Percentiles rank a stretch among this genome's conserved stretches.
Evolutionary conservation across 805 yeast species (phyloP).

Genomic region (Wickerhamomyces bisporus): DNA sequence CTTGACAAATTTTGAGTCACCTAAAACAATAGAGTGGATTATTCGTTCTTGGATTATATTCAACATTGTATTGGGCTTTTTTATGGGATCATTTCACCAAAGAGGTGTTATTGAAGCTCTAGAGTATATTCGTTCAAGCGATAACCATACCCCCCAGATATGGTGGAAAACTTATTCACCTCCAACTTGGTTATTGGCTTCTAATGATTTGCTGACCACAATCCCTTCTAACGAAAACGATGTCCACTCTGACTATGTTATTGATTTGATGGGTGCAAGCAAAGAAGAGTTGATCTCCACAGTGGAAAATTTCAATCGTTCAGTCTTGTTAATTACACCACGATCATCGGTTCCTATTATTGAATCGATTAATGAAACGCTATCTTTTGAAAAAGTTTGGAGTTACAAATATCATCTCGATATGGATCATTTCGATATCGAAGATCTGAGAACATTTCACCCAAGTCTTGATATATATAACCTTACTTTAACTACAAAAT

Average conservation of each 20-base stretch:
- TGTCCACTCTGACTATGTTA: constrained; percentile 16
- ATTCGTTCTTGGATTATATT: constrained; percentile 53
- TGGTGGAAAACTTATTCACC: constrained; percentile 98
- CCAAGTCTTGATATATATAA: constrained; percentile 65
- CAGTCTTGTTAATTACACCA: constrained; percentile 16
- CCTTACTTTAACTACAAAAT: constrained; percentile 22
- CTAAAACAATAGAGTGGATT: constrained; percentile 16
- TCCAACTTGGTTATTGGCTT: constrained; percentile 73
- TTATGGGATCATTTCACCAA: constrained; percentile 85
- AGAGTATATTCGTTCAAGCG: constrained; percentile 29
- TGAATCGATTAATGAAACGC: constrained; percentile 9
- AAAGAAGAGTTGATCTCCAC: constrained; percentile 20
- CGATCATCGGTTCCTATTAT: constrained; percentile 20
- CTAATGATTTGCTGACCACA: constrained; percentile 10
- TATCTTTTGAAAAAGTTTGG: constrained; percentile 26
- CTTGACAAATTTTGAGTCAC: constrained; percentile 27
- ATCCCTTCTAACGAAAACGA: not conserved
- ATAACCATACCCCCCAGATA: constrained; percentile 38
- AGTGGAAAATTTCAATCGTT: constrained; percentile 12
- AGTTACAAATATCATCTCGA: constrained; percentile 50
- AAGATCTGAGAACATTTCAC: constrained; percentile 37
- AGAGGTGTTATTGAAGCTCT: constrained; percentile 80
- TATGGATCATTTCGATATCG: constrained; percentile 65
- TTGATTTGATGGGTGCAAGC: constrained; percentile 45
- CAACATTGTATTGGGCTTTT: constrained; percentile 49